Evolutionary conservation across 2,329 filamentous ascomycete species (phyloP), one percentile per base, ranked within the genome.

Genomic region (Sclerotinia glacialis): DNA sequence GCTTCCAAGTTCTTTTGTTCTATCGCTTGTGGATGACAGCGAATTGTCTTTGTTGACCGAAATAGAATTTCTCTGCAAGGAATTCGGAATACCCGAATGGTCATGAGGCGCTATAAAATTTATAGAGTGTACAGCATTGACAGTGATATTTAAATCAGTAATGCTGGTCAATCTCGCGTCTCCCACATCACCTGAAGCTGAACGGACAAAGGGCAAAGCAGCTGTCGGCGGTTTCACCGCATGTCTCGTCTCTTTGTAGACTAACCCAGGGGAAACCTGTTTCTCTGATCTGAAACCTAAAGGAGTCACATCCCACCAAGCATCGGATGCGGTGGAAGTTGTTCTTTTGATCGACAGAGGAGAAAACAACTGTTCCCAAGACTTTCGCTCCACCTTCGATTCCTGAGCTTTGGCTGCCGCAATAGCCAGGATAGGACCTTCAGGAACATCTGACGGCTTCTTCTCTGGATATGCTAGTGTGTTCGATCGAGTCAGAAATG

Each of bases 401-500:
- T 71, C 69, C 34, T 73, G 68, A 34, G 72, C 72, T 56, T 72
- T 73, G 40, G 69, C 69, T 37, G 72, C 76, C 70, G 63, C 77
- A 74, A 61, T 75, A 72, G 67, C 77, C 73, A 72, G 75, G 70
- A 56, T 77, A 70, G 68, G 80, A 76, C 74, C 59, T 50, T 70
- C 70, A 4, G 75, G 73, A 14, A 69, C 60, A 69, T 64, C 68
- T 58, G 60, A 68, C 23, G 55, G 3, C 3, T 71, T 66, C 69
- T 34, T 60, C 16, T 18, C 70, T 65, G 55, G 58, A 55, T 34
- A 68, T 8, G 73, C 72, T 28, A 78, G 72, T 0, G 75, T 77
- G 53, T 76, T 77, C 18, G 75, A 75, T 55, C 74, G 70, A 28
- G 75, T 74, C n/a, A 77, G 63, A 72, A 92, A 92, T 0, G 90